Evolutionary conservation across 2,329 filamentous ascomycete species (phyloP).

Genomic region (Chaetothyriales sp.): DNA sequence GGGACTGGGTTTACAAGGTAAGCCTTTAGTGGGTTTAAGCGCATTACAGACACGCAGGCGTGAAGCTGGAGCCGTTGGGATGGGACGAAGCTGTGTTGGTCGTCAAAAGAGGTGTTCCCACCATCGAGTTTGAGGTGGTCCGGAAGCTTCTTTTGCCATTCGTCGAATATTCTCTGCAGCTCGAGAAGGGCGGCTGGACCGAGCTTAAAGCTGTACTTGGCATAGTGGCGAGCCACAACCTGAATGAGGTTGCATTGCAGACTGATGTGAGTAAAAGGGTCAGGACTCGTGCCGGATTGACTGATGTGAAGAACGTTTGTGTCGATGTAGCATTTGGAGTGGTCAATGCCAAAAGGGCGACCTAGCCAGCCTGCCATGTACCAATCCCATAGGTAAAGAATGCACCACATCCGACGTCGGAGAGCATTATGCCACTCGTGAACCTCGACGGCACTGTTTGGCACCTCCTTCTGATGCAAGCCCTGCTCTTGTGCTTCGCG

Average conservation of each 20-base stretch:
- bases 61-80: conserved; percentile 36
- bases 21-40: conserved; percentile 34
- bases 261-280: conserved; percentile 29
- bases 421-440: conserved; percentile 31
- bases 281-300: conserved; percentile 25
- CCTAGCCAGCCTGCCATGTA: conserved; percentile 33
- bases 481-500: conserved; percentile 38
- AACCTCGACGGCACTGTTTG: conserved; percentile 30
- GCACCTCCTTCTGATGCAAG: conserved; percentile 29
- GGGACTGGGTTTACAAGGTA: conserved; percentile 30
- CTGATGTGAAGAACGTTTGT: conserved; percentile 25
- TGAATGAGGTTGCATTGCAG: conserved; percentile 28
- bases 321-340: conserved; percentile 20
- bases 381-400: conserved; percentile 38
- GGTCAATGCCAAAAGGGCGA: conserved; percentile 33
- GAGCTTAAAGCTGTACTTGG: conserved; percentile 7
- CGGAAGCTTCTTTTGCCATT: conserved; percentile 34
- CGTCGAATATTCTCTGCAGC: conserved; percentile 20
- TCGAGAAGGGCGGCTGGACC: conserved; percentile 22
- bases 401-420: conserved; percentile 33
- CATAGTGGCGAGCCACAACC: conserved; percentile 18
- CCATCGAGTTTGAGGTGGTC: conserved; percentile 27
- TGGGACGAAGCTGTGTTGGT: conserved; percentile 29
- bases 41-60: conserved; percentile 32
- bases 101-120: conserved; percentile 32